phyloP scores from a whole-genome alignment of 2,329 filamentous ascomycete genomes.

The Penicillium palitans region DNA sequence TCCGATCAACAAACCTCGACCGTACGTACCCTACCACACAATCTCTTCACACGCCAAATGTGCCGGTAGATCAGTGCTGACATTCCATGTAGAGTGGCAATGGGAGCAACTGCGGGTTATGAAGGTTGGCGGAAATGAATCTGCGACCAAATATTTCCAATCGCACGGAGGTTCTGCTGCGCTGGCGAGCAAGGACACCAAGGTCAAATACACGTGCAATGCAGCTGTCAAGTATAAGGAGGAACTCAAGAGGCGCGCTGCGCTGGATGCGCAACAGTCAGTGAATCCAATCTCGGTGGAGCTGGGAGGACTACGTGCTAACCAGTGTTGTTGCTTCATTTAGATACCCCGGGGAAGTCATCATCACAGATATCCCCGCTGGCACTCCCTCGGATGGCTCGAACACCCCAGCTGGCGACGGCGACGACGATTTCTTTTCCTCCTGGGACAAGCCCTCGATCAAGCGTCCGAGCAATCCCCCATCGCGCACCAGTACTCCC shows the following conservation, averaged over 20 bases:
- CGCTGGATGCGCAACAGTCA: constrained; percentile 80
- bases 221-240: constrained; percentile 98
- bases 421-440: constrained; percentile 94
- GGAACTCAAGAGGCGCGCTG: constrained; percentile 82
- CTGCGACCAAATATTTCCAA: constrained; percentile 97
- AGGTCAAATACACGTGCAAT: constrained; percentile 93
- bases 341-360: constrained; percentile 81
- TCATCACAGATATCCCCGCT: constrained; percentile 71
- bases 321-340: constrained; percentile 10
- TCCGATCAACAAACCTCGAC: constrained; percentile 96
- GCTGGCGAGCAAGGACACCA: constrained; percentile 91
- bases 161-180: constrained; percentile 92
- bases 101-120: constrained; percentile 96
- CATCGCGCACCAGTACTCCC: constrained; percentile 85
- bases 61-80: constrained; percentile 23
- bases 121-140: constrained; percentile 98
- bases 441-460: constrained; percentile 98
- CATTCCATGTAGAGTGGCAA: constrained; percentile 74
- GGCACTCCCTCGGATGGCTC: constrained; percentile 63
- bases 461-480: constrained; percentile 91
- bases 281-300: constrained; percentile 33
- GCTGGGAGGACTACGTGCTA: constrained; percentile 5
- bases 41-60: not conserved
- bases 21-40: constrained; percentile 62
- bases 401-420: constrained; percentile 76